A percentile compares a stretch with the other conserved stretches of the same genome.
phyloP scores from a whole-genome alignment of 2,329 filamentous ascomycete genomes.

The Phaeosphaeriaceae sp. region DNA sequence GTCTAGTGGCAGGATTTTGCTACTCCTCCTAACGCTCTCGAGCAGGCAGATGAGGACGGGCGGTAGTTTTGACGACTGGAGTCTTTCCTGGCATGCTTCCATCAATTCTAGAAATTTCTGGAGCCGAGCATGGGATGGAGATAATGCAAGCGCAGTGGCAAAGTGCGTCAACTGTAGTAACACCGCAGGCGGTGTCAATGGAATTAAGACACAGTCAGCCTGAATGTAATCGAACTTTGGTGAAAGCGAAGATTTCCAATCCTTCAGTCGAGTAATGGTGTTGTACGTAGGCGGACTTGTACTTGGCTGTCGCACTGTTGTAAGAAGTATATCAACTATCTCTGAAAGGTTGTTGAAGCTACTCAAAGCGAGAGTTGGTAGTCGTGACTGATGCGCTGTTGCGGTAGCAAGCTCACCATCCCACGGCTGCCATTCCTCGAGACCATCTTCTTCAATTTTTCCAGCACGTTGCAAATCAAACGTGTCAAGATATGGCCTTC shows the following conservation, averaged over 20 bases:
- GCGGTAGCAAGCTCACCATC: slow-evolving; percentile 55
- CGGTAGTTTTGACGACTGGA: slow-evolving; percentile 34
- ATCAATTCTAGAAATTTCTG: slow-evolving; percentile 28
- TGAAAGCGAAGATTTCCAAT: slow-evolving; percentile 44
- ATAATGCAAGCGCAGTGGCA: slow-evolving; percentile 24
- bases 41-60: slow-evolving; percentile 32
- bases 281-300: slow-evolving; percentile 39
- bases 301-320: slow-evolving; percentile 16
- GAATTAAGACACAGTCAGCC: slow-evolving; percentile 20
- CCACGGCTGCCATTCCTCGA: slow-evolving; percentile 79
- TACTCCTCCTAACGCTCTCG: slow-evolving; percentile 20
- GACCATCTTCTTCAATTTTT: slow-evolving; percentile 66
- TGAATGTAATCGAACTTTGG: slow-evolving; percentile 30
- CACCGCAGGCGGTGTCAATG: slow-evolving; percentile 33
- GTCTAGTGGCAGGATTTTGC: slow-evolving; percentile 16
- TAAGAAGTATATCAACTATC: slow-evolving; percentile 32
- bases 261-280: slow-evolving; percentile 31
- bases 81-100: slow-evolving; percentile 22
- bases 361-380: slow-evolving; percentile 54
- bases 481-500: slow-evolving; percentile 57
- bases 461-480: slow-evolving; percentile 56
- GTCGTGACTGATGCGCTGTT: slow-evolving; percentile 13
- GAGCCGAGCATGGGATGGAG: slow-evolving; percentile 27
- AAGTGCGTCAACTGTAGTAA: slow-evolving; percentile 36
- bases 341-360: slow-evolving; percentile 59